Base-by-base conservation (phyloP, 1,284 basidiomycete genomes). In the Boletus sp. region DNA sequence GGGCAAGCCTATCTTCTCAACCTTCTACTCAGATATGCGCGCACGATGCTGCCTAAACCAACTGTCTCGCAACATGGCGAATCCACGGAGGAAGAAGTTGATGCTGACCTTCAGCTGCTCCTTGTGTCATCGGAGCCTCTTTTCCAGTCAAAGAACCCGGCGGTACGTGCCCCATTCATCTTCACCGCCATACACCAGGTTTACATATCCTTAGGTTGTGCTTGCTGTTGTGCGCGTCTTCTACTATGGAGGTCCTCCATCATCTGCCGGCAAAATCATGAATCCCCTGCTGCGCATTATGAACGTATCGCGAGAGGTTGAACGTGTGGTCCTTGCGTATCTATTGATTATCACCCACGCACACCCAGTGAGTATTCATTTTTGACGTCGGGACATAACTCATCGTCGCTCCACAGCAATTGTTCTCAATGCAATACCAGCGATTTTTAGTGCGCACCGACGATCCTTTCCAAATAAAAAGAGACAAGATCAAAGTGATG, bases 1-100 rank as follows among this genome's bases (percentile, higher is more conserved):
- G 92, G 91, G 0, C 96, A 98, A 66, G 78, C 89, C 5, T 80
- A 86, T 36, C 70, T 94, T 8, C 72, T 96, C 46, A 80, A 88
- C 32, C 76, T 97, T 8, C 75, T 99, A 32, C 70, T 84, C 39
- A 75, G 88, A 50, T 99, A 99, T 65, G 88, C 84, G 1, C 74
- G 93, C 42, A 78, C 77, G 0, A 94, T 95, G 88, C 77, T 96
- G 33, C 75, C 85, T 25, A 80, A 86, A 56, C 91, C 93, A 1
- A 70, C 72, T 5, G 52, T 67, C 14, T 63, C 63, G 2, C 61
- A 52, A 12, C 61, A 65, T 14, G 64, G 56, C 17, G 68, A 71
- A 36, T 46, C 50, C 8, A 6, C 23, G 27, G 56, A 57, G 12
- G 72, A 77, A 44, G 79, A 83, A 35, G 60, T 84, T 2, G 93